A percentile compares a stretch with the other conserved stretches of the same genome.
Evolutionary conservation across 2,329 filamentous ascomycete species (phyloP).

Genomic region (Neopestalotiopsis rosae): DNA sequence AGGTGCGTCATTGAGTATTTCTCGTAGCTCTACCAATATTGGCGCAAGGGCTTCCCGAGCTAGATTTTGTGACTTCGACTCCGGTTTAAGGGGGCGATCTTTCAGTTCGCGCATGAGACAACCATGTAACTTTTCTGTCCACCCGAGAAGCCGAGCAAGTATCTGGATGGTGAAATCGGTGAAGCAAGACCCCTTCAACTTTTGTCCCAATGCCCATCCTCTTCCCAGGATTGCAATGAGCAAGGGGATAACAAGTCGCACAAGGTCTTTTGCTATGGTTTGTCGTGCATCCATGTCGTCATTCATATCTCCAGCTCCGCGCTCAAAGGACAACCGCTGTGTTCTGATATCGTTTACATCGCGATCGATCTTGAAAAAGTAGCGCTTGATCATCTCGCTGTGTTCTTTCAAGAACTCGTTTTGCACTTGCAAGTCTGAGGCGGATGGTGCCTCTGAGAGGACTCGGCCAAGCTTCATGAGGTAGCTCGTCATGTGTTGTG

Average conservation of each 20-base stretch:
- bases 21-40: constrained; percentile 24
- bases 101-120: constrained; percentile 24
- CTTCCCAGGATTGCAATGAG: constrained; percentile 30
- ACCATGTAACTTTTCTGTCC: constrained; percentile 29
- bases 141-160: constrained; percentile 28
- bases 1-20: constrained; percentile 23
- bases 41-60: constrained; percentile 25
- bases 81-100: constrained; percentile 16
- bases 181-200: constrained; percentile 28
- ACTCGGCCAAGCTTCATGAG: constrained; percentile 33
- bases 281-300: constrained; percentile 17
- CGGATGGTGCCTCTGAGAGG: constrained; percentile 23
- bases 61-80: constrained; percentile 4
- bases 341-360: constrained; percentile 28
- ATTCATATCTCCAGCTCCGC: not conserved
- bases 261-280: constrained; percentile 28
- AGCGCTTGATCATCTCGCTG: constrained; percentile 29
- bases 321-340: constrained; percentile 20
- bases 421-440: constrained; percentile 28
- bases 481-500: constrained; percentile 25
- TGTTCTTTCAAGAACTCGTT: constrained; percentile 32
- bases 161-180: constrained; percentile 29
- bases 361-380: constrained; percentile 29
- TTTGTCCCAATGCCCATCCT: constrained; percentile 31
- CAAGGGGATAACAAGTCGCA: constrained; percentile 31